Base-by-base conservation (phyloP, 164 flowering plant species). In the Umbilicus rupestris region DNA sequence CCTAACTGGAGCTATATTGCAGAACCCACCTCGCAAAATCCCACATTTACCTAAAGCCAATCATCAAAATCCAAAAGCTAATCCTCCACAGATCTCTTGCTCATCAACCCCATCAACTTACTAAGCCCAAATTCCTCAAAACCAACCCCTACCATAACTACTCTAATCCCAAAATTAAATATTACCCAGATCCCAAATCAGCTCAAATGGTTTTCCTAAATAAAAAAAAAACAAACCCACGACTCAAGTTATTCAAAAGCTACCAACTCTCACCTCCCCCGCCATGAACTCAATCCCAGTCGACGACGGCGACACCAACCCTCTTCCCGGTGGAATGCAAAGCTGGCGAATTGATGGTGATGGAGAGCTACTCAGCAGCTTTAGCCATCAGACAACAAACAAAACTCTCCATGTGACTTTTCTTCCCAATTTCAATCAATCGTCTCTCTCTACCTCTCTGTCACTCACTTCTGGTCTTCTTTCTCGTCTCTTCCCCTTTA, bases 141-240 rank as follows among this genome's bases (percentile, higher is more conserved):
- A 44, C 3, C 16, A 47, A 47, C 9, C 22, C 55, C n/a, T 12
- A n/a, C n/a, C n/a, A n/a, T n/a, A n/a, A n/a, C n/a, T n/a, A n/a
- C n/a, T n/a, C n/a, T 8, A 47, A 47, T 10, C 55, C 55, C 1
- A 20, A 20, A n/a, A 7, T 11, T 20, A 47, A 47, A 41, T 12
- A 0, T 14, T n/a, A n/a, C 44, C 44, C 44, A 41, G 44, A 5
- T 41, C 44, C 44, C 2, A 41, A 41, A 41, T 14, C 5, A 41
- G 22, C 55, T 47, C 55, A 47, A 47, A 47, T 47, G 55, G 55
- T 24, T n/a, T 47, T 47, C 55, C 55, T n/a, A 44, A 7, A n/a
- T 7, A 47, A 4, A 5, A 35, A 35, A 35, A 35, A 35, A 3
- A 35, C 37, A 47, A 47, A n/a, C 47, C 16, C 8, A n/a, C 24